These are phyloP conservation scores for Phytomonas francai DNA, from an alignment of 208 protist genomes.

Conservation along the genomic window DNA sequence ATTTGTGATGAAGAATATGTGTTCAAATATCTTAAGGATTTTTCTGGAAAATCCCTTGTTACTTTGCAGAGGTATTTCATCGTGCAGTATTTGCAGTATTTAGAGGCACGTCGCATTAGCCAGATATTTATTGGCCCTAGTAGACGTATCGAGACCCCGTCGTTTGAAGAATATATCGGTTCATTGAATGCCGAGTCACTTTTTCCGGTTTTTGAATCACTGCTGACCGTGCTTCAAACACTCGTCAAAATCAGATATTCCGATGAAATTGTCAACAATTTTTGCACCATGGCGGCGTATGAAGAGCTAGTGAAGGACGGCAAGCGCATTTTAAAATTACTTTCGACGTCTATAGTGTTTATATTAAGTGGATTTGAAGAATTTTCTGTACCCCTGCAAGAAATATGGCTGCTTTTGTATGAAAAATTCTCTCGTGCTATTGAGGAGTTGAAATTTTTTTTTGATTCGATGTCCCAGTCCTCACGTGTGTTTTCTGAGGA, in stretches of 20 bases:
- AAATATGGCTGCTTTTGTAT: conserved; percentile 38
- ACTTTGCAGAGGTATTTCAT: conserved; percentile 52
- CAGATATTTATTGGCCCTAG: conserved; percentile 26
- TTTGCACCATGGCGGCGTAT: conserved; percentile 65
- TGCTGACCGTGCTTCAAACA: conserved; percentile 30
- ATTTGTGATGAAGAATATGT: conserved; percentile 42
- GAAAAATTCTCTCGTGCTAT: conserved; percentile 24
- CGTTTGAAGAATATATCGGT: conserved; percentile 38
- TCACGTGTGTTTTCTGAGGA: conserved; percentile 39
- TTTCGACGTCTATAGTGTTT: conserved; percentile 54
- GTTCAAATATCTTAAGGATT: conserved; percentile 53
- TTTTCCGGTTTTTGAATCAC: conserved; percentile 23
- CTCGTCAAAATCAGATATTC: conserved; percentile 29
- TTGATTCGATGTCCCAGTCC: conserved; percentile 45
- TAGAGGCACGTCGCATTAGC: conserved; percentile 35
- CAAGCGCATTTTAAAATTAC: conserved; percentile 51
- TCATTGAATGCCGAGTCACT: conserved; percentile 35
- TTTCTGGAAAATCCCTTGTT: conserved; percentile 35
- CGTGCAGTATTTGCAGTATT: conserved; percentile 47
- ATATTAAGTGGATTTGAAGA: conserved; percentile 55
- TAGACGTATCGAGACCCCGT: conserved; percentile 36
- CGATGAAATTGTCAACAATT: conserved; percentile 69
- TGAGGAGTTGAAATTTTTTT: conserved; percentile 25
- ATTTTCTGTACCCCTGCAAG: conserved; percentile 31
- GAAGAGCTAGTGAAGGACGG: conserved; percentile 49